Evolutionary conservation across 2,329 filamentous ascomycete genomes (phyloP).

Genomic region (Pseudogymnoascus sp.): DNA sequence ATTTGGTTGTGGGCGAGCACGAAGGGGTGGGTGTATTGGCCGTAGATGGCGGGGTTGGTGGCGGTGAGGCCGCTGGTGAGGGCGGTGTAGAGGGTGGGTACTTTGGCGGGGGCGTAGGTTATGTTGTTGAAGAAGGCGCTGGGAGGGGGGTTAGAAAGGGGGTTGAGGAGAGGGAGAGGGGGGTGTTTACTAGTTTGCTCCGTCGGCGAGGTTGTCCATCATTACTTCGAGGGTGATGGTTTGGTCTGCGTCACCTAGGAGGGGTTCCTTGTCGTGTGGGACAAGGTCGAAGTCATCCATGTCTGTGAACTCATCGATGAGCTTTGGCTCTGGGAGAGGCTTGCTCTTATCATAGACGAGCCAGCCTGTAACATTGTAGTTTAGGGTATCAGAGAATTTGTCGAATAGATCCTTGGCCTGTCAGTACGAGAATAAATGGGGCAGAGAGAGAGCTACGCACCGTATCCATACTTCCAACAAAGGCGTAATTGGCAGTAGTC

Average conservation of each 20-base stretch:
- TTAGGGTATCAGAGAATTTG: slow-evolving; percentile 52
- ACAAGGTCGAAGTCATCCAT: slow-evolving; percentile 68
- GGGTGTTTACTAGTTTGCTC: slow-evolving; percentile 51
- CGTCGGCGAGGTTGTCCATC: slow-evolving; percentile 60
- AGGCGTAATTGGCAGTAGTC: slow-evolving; percentile 54
- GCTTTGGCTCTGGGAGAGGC: slow-evolving; percentile 39
- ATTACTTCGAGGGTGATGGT: slow-evolving; percentile 53
- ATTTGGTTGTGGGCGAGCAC: slow-evolving; percentile 60
- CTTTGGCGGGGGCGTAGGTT: slow-evolving; percentile 54
- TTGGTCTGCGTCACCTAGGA: slow-evolving; percentile 54
- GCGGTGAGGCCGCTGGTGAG: slow-evolving; percentile 45
- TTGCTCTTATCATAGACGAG: slow-evolving; percentile 46
- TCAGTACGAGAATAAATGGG: slow-evolving; percentile 14
- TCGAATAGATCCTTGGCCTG: slow-evolving; percentile 51
- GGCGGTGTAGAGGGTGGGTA: slow-evolving; percentile 60
- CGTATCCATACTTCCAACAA: slow-evolving; percentile 61
- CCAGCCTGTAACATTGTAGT: slow-evolving; percentile 61
- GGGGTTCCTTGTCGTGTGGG: slow-evolving; percentile 55
- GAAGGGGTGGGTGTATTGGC: slow-evolving; percentile 55
- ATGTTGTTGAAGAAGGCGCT: slow-evolving; percentile 52
- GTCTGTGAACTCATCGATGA: slow-evolving; percentile 52
- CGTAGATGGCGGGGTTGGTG: slow-evolving; percentile 53
- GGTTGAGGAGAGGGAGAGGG: background rate
- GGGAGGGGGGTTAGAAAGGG: background rate
- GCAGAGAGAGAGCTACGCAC: slow-evolving; percentile 15